Conservation (phyloP, 495 filamentous ascomycete genomes). For the Oidiodendron maius region DNA sequence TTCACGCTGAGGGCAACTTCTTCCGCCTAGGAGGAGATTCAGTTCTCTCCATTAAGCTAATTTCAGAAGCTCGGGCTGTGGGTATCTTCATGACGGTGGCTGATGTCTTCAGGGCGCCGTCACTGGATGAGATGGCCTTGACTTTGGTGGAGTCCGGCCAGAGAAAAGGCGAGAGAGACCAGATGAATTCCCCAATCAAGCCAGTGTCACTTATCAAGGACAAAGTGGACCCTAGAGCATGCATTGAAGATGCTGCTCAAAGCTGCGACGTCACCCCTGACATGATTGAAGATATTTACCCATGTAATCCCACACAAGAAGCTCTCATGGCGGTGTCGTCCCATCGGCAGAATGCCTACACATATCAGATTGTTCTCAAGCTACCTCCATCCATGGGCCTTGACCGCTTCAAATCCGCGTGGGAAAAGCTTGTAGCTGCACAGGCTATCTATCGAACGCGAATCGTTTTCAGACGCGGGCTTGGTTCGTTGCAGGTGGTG, state of each 20-base stretch:
- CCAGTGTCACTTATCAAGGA: slow-evolving; percentile 28
- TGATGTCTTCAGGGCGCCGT: slow-evolving; percentile 31
- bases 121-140: slow-evolving; percentile 27
- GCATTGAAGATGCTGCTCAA: neutral
- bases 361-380: slow-evolving; percentile 33
- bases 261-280: slow-evolving; percentile 11
- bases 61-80: slow-evolving; percentile 45
- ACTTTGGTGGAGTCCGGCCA: neutral
- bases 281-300: slow-evolving; percentile 56
- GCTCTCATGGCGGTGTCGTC: slow-evolving; percentile 57
- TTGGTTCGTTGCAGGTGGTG: neutral
- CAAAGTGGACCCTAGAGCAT: neutral
- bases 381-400: neutral
- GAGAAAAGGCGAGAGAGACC: no score
- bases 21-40: slow-evolving; percentile 62
- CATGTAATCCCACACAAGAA: slow-evolving; percentile 65
- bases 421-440: neutral
- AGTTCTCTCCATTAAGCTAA: slow-evolving; percentile 62
- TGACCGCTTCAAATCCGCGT: neutral
- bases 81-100: slow-evolving; percentile 51
- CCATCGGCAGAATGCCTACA: slow-evolving; percentile 49
- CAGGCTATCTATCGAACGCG: neutral
- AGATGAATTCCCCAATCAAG: no score
- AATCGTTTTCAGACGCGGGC: neutral
- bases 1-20: slow-evolving; percentile 52